These are phyloP conservation scores for Aspergillus sp. DNA, from an alignment of 2,329 filamentous ascomycete genomes.

Conservation along the genomic window DNA sequence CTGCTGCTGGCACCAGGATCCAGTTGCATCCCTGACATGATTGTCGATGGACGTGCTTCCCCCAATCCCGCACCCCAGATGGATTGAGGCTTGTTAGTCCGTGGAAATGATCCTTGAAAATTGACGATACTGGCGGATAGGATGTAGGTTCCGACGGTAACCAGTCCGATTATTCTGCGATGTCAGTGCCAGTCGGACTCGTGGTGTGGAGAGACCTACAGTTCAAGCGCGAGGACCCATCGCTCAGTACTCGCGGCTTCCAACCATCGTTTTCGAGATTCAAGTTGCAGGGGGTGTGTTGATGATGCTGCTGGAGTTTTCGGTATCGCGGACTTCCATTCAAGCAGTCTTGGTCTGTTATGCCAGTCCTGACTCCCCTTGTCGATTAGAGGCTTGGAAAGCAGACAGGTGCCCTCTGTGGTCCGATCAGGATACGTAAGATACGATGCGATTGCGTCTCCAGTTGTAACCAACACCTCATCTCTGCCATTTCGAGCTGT, in stretches of 20 bases:
- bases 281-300: not conserved
- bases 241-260: conserved; percentile 3
- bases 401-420: conserved; percentile 20
- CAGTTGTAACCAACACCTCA: conserved; percentile 27
- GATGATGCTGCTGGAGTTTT: not conserved
- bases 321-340: not conserved
- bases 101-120: too few species aligned
- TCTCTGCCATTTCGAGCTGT: conserved; percentile 8
- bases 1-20: not conserved
- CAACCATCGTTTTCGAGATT: conserved; percentile 1
- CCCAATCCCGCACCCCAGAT: conserved; percentile 1
- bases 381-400: not conserved
- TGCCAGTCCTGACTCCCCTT: not conserved
- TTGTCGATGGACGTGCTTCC: not conserved
- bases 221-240: conserved; percentile 3
- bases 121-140: too few species aligned
- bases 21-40: not conserved
- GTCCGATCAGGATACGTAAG: conserved; percentile 25
- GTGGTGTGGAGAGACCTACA: not conserved
- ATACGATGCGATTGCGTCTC: conserved; percentile 36
- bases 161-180: not conserved
- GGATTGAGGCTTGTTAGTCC: too few species aligned
- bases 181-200: not conserved
- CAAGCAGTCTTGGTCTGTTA: not conserved
- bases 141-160: not conserved